phyloP scores from a whole-genome alignment of 805 yeast genomes.

The Spathaspora girioi region DNA sequence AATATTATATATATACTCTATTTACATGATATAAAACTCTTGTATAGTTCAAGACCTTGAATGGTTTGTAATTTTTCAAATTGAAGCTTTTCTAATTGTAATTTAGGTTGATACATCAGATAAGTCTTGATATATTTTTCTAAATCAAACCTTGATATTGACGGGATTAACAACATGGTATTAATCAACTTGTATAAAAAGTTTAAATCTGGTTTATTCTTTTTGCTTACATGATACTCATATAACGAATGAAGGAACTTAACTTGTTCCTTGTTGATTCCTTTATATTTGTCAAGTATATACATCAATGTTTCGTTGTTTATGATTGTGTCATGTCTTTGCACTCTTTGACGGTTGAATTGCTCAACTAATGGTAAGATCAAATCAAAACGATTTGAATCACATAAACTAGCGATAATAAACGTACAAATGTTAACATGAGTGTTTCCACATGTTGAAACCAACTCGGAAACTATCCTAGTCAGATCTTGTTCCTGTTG shows the following conservation, averaged over 20 bases:
- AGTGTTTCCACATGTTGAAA: neutral
- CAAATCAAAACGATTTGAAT: neutral
- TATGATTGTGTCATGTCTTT: neutral
- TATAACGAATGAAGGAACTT: neutral
- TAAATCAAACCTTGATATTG: neutral
- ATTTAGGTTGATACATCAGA: neutral
- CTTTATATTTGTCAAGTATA: neutral
- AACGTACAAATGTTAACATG: constrained; percentile 12
- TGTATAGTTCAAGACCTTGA: neutral
- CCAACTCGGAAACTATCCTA: neutral
- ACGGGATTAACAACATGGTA: neutral
- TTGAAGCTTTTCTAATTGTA: neutral
- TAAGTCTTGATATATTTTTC: neutral
- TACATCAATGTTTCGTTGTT: neutral
- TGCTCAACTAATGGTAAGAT: neutral
- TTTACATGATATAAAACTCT: neutral
- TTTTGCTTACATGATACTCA: neutral
- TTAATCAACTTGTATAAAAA: neutral
- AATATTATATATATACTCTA: neutral
- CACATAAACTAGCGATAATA: constrained; percentile 20
- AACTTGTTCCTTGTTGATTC: neutral
- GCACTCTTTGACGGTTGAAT: neutral
- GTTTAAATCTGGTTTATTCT: neutral
- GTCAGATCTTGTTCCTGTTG: neutral
- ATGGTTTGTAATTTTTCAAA: neutral